Percentiles rank a stretch among this genome's conserved stretches.
Conservation (phyloP, 2,329 filamentous ascomycete species). For the Fusarium albosuccineum region DNA sequence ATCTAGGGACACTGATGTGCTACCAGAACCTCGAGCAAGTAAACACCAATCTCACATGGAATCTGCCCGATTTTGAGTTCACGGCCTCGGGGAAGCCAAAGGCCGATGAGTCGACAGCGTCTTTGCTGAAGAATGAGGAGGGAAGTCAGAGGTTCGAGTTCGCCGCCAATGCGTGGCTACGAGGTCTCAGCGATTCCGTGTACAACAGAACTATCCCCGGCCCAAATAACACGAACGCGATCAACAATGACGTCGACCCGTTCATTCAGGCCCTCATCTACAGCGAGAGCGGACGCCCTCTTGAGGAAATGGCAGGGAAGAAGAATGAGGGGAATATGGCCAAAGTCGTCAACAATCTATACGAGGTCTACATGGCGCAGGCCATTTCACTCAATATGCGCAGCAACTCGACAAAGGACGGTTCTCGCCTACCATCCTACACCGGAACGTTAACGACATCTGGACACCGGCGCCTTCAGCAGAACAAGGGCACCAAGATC, state of each 20-base stretch:
- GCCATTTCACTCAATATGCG: constrained; percentile 46
- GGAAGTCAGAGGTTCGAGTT: constrained; percentile 36
- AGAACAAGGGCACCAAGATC: constrained; percentile 46
- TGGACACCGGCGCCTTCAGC: constrained; percentile 35
- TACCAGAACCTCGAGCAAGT: constrained; percentile 44
- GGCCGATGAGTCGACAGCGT: constrained; percentile 26
- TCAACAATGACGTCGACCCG: constrained; percentile 33
- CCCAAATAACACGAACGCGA: constrained; percentile 19
- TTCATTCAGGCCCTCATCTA: constrained; percentile 38
- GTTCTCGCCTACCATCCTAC: constrained; percentile 19
- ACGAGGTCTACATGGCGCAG: constrained; percentile 46
- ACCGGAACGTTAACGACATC: constrained; percentile 21
- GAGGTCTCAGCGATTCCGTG: constrained; percentile 31
- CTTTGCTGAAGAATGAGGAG: constrained; percentile 9
- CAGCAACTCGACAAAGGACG: constrained; percentile 11
- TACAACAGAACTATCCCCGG: constrained; percentile 34
- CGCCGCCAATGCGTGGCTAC: constrained; percentile 38
- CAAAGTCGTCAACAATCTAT: constrained; percentile 33
- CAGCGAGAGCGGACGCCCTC: constrained; percentile 18
- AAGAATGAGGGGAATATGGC: constrained; percentile 31
- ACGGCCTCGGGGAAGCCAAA: constrained; percentile 15
- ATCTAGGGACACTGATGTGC: constrained; percentile 40
- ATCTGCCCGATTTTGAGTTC: constrained; percentile 36
- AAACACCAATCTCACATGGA: constrained; percentile 39
- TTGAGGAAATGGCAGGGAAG: constrained; percentile 31